Base-by-base conservation (phyloP, 345 rosid genomes). In the Rubroshorea leprosula region DNA sequence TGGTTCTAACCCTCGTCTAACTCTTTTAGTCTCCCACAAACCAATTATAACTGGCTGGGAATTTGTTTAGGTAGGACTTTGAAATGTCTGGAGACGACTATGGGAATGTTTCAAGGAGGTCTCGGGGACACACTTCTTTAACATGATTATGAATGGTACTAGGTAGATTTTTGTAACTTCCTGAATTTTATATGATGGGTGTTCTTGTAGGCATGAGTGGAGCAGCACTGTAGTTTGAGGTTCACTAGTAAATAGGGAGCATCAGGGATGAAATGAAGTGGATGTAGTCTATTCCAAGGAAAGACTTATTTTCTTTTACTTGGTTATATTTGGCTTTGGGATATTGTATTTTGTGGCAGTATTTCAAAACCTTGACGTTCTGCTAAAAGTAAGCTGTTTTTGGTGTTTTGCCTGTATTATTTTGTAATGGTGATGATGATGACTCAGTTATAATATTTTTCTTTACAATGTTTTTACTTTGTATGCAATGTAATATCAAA, bases 1-100 rank as follows among this genome's bases (percentile, higher is more conserved):
- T 61, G 62, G 74, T 65, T 65, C 62, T 57, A 55, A 64, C 66
- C 52, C 12, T 53, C 21, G 49, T 27, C 71, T 69, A 55, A 69
- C 70, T 8, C 23, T 22, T 23, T 60, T 49, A n/a, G 3, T 70
- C 67, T 48, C 65, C 68, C 44, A 15, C 15, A 41, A 50, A 54
- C 31, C 63, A 53, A 54, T 49, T 54, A 58, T 27, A 58, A 17
- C 57, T 57, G 39, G 62, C 70, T 24, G 64, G 55, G 53, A 27
- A 61, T 62, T 23, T 49, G 38, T 53, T 39, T 65, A 55, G 67
- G 22, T 49, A 59, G 55, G n/a, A n/a, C 35, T 29, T 62, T 8
- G 3, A 14, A 41, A 41, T 29, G 35, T 9, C 35, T 29, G 5
- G 35, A 9, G 35, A 11, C 45, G 12, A 8, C 47, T 44, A 44